These are phyloP conservation scores for Termitomyces sp. DNA, from an alignment of 768 basidiomycete species.

Conservation along the genomic window DNA sequence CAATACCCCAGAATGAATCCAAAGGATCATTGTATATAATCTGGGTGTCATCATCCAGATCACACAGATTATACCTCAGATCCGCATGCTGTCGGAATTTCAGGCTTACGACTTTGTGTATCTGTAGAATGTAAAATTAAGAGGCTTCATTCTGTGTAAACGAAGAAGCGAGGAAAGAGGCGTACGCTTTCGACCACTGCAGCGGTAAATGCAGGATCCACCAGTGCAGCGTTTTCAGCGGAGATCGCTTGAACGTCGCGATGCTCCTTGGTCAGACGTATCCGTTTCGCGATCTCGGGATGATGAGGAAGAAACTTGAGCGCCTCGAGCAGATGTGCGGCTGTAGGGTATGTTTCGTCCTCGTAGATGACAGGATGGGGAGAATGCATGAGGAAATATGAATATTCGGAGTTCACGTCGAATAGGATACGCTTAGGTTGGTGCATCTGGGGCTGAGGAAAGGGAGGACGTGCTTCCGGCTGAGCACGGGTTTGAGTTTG, in stretches of 20 bases:
- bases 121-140: constrained; percentile 31
- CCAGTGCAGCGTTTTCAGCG: constrained; percentile 35
- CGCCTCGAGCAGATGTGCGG: constrained; percentile 74
- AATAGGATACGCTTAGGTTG: constrained; percentile 27
- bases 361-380: constrained; percentile 55
- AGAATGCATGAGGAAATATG: constrained; percentile 64
- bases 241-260: constrained; percentile 35
- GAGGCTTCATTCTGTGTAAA: not conserved
- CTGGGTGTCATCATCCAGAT: constrained; percentile 43
- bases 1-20: constrained; percentile 68
- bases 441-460: not conserved
- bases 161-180: not conserved
- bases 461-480: not conserved
- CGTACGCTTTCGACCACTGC: constrained; percentile 4
- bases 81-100: constrained; percentile 73
- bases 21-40: constrained; percentile 50
- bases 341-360: constrained; percentile 58
- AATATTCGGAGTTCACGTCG: constrained; percentile 33
- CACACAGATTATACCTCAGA: constrained; percentile 44
- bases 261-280: constrained; percentile 37
- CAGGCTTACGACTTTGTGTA: constrained; percentile 61
- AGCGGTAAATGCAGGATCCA: not conserved
- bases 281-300: constrained; percentile 43
- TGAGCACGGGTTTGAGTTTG: not conserved
- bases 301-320: constrained; percentile 56